Conservation (phyloP, 305 asterid species). For the Rubia balearica region DNA sequence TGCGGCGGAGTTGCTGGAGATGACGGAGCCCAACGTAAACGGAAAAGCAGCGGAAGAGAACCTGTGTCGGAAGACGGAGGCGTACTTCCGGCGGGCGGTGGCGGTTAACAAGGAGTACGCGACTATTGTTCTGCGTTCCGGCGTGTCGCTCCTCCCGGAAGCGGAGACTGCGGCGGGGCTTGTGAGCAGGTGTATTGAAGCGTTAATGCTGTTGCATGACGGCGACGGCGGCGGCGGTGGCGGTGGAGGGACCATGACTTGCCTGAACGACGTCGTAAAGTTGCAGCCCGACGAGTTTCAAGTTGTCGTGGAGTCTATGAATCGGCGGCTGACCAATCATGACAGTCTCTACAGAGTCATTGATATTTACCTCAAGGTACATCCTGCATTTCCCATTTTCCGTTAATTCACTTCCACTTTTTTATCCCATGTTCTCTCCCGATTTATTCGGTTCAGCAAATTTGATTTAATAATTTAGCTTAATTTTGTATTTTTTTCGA, state of each 20-base stretch:
- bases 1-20: slow-evolving; percentile 77
- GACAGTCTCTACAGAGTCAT: slow-evolving; percentile 61
- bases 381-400: not conserved
- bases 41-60: slow-evolving; percentile 26
- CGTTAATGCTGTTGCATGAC: slow-evolving; percentile 43
- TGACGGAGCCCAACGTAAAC: slow-evolving; percentile 31
- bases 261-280: slow-evolving; percentile 38
- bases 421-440: too few species aligned
- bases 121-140: slow-evolving; percentile 44
- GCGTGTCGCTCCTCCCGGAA: slow-evolving; percentile 61
- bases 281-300: slow-evolving; percentile 39
- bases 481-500: too few species aligned
- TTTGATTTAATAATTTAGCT: too few species aligned
- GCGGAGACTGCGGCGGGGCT: slow-evolving; percentile 53
- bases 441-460: too few species aligned
- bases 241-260: slow-evolving; percentile 21
- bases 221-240: slow-evolving; percentile 21
- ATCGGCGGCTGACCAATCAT: slow-evolving; percentile 49
- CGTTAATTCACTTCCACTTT: too few species aligned
- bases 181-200: slow-evolving; percentile 63
- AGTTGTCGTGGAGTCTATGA: slow-evolving; percentile 42
- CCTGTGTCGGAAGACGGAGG: slow-evolving; percentile 55
- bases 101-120: slow-evolving; percentile 45
- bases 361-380: slow-evolving; percentile 66
- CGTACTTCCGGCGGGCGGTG: slow-evolving; percentile 48